Evolutionary conservation across 108 stramenopile genomes (phyloP).

Genomic region (Nannochloropsis gaditana): DNA sequence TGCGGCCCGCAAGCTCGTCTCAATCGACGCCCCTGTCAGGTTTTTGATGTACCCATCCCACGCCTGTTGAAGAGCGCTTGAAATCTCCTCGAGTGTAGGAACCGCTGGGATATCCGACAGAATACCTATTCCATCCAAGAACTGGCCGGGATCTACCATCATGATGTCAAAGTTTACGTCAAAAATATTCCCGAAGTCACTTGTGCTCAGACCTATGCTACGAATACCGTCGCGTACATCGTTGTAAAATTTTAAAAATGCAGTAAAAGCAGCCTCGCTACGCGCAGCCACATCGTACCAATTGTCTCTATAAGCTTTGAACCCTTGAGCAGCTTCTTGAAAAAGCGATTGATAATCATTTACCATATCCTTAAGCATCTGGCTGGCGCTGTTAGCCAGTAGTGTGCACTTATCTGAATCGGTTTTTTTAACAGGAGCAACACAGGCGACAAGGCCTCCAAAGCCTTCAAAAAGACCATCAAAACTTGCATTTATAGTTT

Average conservation of each 20-base stretch:
- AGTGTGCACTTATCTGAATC: not conserved
- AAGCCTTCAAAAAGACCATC: no score
- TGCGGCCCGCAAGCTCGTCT: slow-evolving; percentile 6
- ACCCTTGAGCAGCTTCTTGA: not conserved
- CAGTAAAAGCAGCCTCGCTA: not conserved
- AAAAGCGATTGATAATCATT: not conserved
- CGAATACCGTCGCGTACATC: not conserved
- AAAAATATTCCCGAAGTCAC: slow-evolving; percentile 3
- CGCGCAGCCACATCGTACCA: not conserved
- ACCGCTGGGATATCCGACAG: not conserved
- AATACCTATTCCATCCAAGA: slow-evolving; percentile 20
- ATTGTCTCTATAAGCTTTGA: not conserved
- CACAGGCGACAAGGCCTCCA: not conserved
- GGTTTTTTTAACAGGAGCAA: not conserved
- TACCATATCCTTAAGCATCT: not conserved
- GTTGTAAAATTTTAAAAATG: not conserved
- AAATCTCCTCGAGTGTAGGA: not conserved
- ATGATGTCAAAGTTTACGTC: not conserved
- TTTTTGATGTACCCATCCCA: not conserved
- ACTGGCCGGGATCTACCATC: not conserved
- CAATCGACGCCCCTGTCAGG: not conserved
- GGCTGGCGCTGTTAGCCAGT: not conserved
- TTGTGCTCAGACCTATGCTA: slow-evolving; percentile 14
- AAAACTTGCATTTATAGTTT: not conserved
- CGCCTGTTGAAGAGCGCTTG: not conserved